Evolutionary conservation across 371 early-diverging fungal genomes (phyloP).

Genomic region (Zychaea mexicana): DNA sequence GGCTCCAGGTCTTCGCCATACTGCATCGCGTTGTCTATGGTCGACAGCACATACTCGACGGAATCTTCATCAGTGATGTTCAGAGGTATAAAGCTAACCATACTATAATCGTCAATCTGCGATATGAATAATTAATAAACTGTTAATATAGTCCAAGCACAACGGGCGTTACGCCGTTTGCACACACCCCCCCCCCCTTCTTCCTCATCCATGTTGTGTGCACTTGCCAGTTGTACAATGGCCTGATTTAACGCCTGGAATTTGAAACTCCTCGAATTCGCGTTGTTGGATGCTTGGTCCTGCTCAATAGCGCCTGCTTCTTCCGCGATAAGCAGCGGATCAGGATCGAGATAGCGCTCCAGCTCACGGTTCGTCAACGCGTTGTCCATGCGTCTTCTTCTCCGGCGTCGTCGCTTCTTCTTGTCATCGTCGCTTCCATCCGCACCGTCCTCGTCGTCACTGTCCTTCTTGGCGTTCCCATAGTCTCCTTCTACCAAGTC

Average conservation of each 20-base stretch:
- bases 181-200: neutral
- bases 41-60: slow-evolving; percentile 80
- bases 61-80: slow-evolving; percentile 96
- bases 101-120: slow-evolving; percentile 92
- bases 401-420: slow-evolving; percentile 26
- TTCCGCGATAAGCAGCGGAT: slow-evolving; percentile 81
- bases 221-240: slow-evolving; percentile 77
- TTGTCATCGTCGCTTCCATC: slow-evolving; percentile 27
- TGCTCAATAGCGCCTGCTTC: slow-evolving; percentile 62
- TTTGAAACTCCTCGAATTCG: slow-evolving; percentile 59
- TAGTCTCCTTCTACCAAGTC: slow-evolving; percentile 78
- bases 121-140: slow-evolving; percentile 5
- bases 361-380: slow-evolving; percentile 47
- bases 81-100: slow-evolving; percentile 95
- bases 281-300: slow-evolving; percentile 18
- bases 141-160: neutral
- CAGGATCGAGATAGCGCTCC: slow-evolving; percentile 85
- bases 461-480: slow-evolving; percentile 36
- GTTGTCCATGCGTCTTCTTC: slow-evolving; percentile 35
- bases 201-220: neutral
- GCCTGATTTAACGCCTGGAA: slow-evolving; percentile 89
- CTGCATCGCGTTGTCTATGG: slow-evolving; percentile 95
- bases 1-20: slow-evolving; percentile 97
- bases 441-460: slow-evolving; percentile 26
- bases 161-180: neutral